A percentile compares a stretch with the other conserved stretches of the same genome.
Evolutionary conservation across 495 filamentous ascomycete genomes (phyloP).

Genomic region (Podospora fimiseda): DNA sequence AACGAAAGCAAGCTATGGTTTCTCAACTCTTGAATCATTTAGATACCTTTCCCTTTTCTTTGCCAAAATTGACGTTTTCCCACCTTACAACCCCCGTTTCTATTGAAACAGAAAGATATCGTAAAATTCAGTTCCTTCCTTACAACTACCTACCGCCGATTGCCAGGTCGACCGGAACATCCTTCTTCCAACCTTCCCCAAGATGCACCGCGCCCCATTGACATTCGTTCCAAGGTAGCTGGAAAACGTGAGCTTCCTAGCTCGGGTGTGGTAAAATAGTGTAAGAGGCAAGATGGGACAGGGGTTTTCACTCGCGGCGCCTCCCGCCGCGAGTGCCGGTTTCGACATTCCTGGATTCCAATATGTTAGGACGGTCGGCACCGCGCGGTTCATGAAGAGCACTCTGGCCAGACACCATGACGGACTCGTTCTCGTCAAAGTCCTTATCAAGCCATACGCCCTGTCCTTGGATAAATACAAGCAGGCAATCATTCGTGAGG

Average conservation of each 20-base stretch:
- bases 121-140: too few relatives aligned
- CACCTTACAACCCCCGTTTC: too few relatives aligned
- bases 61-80: too few relatives aligned
- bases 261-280: background rate
- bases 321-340: constrained; percentile 81
- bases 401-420: constrained; percentile 84
- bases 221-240: constrained; percentile 9
- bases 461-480: constrained; percentile 74
- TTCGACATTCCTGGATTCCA: constrained; percentile 93
- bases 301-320: constrained; percentile 85
- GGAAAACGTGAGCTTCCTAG: background rate
- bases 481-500: constrained; percentile 65
- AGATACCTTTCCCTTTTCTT: too few relatives aligned
- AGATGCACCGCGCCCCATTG: constrained; percentile 6
- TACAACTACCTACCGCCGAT: too few relatives aligned
- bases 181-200: background rate
- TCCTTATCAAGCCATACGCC: constrained; percentile 84
- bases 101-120: too few relatives aligned
- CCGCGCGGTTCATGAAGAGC: constrained; percentile 94
- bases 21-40: too few relatives aligned
- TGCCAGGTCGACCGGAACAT: too few relatives aligned
- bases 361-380: constrained; percentile 83
- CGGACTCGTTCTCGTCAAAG: constrained; percentile 87
- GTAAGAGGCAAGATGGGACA: constrained; percentile 71
- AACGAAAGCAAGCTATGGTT: too few relatives aligned